Percentiles rank a stretch among this genome's conserved stretches.
These are phyloP conservation scores for Xylariaceae sp. DNA, from an alignment of 2,329 filamentous ascomycete species.

Conservation along the genomic window DNA sequence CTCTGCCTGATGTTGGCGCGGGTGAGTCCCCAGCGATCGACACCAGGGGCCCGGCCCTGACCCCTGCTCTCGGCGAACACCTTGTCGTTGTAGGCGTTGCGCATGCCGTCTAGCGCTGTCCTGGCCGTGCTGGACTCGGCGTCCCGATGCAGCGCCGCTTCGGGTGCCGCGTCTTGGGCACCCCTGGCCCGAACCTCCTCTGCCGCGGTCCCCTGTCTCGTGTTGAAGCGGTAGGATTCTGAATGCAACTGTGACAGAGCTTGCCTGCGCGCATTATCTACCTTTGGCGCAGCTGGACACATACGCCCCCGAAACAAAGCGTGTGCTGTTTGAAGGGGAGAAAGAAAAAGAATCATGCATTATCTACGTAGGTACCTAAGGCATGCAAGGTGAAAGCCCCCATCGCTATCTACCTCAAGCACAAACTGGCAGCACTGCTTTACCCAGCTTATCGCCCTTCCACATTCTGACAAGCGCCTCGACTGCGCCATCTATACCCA, in stretches of 20 bases:
- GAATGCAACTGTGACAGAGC: no score
- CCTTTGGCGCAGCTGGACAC: no score
- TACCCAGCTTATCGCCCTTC: constrained; percentile 13
- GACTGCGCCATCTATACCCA: constrained; percentile 2
- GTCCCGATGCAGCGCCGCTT: neutral
- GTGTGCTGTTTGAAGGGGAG: no score
- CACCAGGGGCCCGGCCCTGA: neutral
- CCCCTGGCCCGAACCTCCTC: neutral
- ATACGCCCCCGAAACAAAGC: no score
- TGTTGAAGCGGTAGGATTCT: no score
- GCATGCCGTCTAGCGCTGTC: neutral
- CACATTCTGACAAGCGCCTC: constrained; percentile 1
- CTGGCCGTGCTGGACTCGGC: neutral
- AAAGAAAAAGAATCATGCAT: no score
- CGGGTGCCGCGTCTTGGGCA: neutral
- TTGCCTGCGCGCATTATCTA: no score
- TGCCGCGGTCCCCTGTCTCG: neutral
- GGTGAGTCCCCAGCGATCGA: neutral
- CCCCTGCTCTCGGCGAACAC: neutral
- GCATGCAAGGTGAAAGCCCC: no score
- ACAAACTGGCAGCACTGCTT: constrained; percentile 9
- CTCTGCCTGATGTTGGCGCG: neutral
- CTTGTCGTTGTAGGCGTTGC: neutral
- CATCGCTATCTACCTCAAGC: neutral
- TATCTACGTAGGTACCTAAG: no score